These are phyloP conservation scores for Pythium monospermum DNA, from an alignment of 352 stramenopile genomes.

Conservation along the genomic window DNA sequence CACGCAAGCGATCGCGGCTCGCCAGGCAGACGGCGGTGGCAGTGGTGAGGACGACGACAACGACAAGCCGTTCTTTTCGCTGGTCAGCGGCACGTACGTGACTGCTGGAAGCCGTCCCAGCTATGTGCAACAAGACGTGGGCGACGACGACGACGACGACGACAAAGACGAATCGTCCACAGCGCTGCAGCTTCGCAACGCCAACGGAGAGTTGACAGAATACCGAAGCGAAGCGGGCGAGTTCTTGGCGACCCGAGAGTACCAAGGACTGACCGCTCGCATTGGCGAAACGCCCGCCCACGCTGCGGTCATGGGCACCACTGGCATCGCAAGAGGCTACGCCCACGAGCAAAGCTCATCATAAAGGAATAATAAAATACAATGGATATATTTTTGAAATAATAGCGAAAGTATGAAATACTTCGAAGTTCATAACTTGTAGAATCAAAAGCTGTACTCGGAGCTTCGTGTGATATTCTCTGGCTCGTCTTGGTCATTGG, in stretches of 20 bases:
- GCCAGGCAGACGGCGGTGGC: slow-evolving; percentile 18
- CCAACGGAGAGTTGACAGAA: slow-evolving; percentile 42
- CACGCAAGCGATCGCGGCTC: slow-evolving; percentile 21
- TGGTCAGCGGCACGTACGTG: slow-evolving; percentile 75
- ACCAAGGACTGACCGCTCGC: slow-evolving; percentile 71
- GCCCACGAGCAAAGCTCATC: slow-evolving; percentile 38
- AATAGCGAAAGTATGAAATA: too few species aligned
- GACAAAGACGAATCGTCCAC: slow-evolving; percentile 28
- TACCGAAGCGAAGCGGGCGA: slow-evolving; percentile 74
- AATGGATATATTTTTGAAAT: background rate
- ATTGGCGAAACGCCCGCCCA: slow-evolving; percentile 78
- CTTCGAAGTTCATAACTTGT: background rate
- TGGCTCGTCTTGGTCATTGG: slow-evolving; percentile 6
- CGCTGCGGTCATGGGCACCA: slow-evolving; percentile 63
- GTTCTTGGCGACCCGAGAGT: slow-evolving; percentile 67
- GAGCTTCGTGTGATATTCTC: slow-evolving; percentile 19
- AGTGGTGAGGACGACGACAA: slow-evolving; percentile 24
- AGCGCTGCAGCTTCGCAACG: slow-evolving; percentile 51
- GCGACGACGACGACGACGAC: slow-evolving; percentile 23
- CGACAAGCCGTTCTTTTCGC: slow-evolving; percentile 80
- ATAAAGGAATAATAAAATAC: background rate
- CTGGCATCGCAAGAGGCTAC: slow-evolving; percentile 76
- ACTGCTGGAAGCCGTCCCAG: slow-evolving; percentile 23
- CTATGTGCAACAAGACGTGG: slow-evolving; percentile 6
- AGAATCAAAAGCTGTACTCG: slow-evolving; percentile 19